Evolutionary conservation across 345 rosid species (phyloP).

Genomic region (Salix udensis): DNA sequence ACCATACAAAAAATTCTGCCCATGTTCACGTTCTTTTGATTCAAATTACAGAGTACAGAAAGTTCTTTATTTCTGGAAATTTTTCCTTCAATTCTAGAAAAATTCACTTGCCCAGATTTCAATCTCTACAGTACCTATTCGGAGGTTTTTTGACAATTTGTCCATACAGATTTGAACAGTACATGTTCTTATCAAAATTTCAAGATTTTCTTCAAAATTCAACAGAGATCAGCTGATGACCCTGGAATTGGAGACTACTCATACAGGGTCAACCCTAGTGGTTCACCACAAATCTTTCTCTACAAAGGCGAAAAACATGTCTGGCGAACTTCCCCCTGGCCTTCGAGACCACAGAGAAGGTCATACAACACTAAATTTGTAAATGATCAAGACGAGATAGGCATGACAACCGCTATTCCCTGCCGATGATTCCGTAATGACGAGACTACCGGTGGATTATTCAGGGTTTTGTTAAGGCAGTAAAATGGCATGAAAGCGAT

Average conservation of each 20-base stretch:
- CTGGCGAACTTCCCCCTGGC: not conserved
- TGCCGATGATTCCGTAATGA: not conserved
- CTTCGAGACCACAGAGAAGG: not conserved
- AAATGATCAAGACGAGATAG: not conserved
- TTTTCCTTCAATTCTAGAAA: no score
- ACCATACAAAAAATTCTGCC: no score
- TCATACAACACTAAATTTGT: not conserved
- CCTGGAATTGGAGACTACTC: not conserved
- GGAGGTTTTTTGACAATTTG: no score
- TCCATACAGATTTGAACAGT: no score
- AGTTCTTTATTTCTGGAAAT: no score
- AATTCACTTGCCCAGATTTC: no score
- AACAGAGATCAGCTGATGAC: not conserved
- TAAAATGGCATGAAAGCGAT: not conserved
- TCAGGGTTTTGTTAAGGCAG: constrained; percentile 8
- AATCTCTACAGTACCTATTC: no score
- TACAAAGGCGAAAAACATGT: not conserved
- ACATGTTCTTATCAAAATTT: no score
- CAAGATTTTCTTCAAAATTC: no score
- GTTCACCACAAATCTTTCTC: not conserved
- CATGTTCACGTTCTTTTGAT: no score
- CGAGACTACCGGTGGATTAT: not conserved
- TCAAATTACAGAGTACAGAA: no score
- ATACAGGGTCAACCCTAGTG: not conserved
- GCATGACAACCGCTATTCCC: no score